Conservation (phyloP, 768 basidiomycete genomes). For the Trametes gibbosa region DNA sequence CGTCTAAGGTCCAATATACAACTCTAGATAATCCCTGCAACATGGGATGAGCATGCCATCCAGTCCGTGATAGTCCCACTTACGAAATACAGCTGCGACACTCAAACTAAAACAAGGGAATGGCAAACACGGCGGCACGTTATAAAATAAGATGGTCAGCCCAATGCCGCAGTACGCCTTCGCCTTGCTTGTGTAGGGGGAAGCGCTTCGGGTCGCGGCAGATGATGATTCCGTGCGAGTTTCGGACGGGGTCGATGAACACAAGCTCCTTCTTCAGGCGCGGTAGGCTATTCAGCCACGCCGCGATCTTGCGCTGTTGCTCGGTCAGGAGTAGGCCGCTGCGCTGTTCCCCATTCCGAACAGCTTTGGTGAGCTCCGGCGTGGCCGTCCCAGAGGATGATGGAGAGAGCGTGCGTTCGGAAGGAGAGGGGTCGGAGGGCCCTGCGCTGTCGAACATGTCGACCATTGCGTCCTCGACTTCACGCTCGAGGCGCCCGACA, state of each 20-base stretch:
- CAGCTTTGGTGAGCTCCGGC: not conserved
- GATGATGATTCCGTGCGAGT: conserved; percentile 72
- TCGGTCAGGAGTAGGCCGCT: conserved; percentile 22
- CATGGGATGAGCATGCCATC: too few species aligned
- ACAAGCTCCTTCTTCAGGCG: conserved; percentile 66
- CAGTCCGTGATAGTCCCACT: too few species aligned
- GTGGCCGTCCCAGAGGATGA: not conserved
- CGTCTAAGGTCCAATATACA: too few species aligned
- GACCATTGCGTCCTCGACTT: conserved; percentile 58
- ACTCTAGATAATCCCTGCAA: too few species aligned
- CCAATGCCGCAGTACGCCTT: conserved; percentile 70
- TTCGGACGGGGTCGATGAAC: conserved; percentile 56
- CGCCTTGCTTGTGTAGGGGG: conserved; percentile 54
- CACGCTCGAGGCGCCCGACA: conserved; percentile 54
- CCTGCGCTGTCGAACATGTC: conserved; percentile 50
- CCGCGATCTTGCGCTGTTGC: conserved; percentile 55
- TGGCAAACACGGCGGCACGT: not conserved
- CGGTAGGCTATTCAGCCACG: conserved; percentile 65
- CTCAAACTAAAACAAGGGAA: not conserved
- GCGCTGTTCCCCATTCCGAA: not conserved
- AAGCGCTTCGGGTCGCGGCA: conserved; percentile 65
- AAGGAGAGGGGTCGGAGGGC: not conserved
- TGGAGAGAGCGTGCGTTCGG: not conserved
- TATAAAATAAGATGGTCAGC: conserved; percentile 52
- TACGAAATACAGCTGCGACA: not conserved